A percentile compares a stretch with the other conserved stretches of the same genome.
Evolutionary conservation across 2,329 filamentous ascomycete species (phyloP).

Genomic region (Epicoccum sorghinum): DNA sequence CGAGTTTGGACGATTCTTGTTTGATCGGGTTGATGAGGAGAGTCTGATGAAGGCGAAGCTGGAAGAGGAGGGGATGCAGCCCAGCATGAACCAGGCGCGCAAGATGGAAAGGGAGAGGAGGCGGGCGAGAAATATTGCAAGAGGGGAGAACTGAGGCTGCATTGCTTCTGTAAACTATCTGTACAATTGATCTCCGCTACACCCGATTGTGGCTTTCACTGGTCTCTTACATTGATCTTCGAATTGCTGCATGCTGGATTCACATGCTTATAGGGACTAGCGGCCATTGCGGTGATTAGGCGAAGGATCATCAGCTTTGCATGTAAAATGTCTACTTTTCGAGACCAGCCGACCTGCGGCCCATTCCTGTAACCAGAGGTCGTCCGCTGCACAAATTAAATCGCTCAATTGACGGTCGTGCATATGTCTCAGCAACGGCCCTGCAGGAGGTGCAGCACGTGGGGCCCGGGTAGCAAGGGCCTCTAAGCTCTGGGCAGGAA

Average conservation of each 20-base stretch:
- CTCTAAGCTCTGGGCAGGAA: slow-evolving; percentile 17
- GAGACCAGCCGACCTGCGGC: no score
- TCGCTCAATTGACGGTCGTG: background rate
- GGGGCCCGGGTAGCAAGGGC: slow-evolving; percentile 14
- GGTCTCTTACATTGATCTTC: no score
- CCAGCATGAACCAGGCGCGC: slow-evolving; percentile 72
- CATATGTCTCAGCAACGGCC: slow-evolving; percentile 3
- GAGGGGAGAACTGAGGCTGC: slow-evolving; percentile 25
- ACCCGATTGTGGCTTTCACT: no score
- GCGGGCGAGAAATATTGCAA: slow-evolving; percentile 35
- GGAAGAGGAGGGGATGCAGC: slow-evolving; percentile 52
- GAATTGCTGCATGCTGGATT: background rate
- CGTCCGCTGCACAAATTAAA: background rate
- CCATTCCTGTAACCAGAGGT: background rate
- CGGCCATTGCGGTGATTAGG: background rate
- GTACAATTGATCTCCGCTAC: background rate
- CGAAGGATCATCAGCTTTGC: background rate
- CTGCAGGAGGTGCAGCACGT: slow-evolving; percentile 13
- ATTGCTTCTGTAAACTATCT: background rate
- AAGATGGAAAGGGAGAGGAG: slow-evolving; percentile 67
- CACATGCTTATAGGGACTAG: background rate
- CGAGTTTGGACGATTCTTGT: slow-evolving; percentile 73
- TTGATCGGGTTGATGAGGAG: slow-evolving; percentile 75
- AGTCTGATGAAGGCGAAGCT: slow-evolving; percentile 60
- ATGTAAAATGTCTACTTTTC: background rate